Evolutionary conservation across 768 basidiomycete genomes (phyloP).

Genomic region (Auriscalpium orientale): DNA sequence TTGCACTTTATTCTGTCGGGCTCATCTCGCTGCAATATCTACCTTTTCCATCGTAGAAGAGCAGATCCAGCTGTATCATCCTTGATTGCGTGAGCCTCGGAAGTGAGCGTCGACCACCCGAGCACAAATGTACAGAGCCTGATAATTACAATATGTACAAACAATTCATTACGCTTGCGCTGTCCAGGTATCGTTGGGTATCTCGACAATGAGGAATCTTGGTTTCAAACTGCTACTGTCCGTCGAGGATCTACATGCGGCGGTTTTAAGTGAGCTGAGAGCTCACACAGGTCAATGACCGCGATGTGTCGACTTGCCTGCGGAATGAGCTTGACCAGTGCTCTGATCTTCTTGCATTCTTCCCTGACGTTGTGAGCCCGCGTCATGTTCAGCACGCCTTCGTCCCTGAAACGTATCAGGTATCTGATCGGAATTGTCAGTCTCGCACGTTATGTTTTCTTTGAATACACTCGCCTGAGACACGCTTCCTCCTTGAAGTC

Average conservation of each 20-base stretch:
- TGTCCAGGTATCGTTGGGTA: too few relatives aligned
- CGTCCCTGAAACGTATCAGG: slow-evolving; percentile 8
- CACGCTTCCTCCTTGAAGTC: slow-evolving; percentile 78
- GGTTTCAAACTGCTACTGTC: too few relatives aligned
- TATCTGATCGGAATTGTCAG: slow-evolving; percentile 7
- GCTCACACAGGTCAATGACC: background rate
- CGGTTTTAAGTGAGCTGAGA: background rate
- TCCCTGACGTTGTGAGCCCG: slow-evolving; percentile 8
- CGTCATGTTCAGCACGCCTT: slow-evolving; percentile 12
- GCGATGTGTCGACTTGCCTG: slow-evolving; percentile 5
- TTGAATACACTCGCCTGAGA: slow-evolving; percentile 34
- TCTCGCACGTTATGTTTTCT: background rate
- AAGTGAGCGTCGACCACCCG: too few relatives aligned
- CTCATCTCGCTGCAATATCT: too few relatives aligned
- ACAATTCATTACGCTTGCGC: too few relatives aligned
- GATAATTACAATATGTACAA: too few relatives aligned
- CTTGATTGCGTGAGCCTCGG: too few relatives aligned
- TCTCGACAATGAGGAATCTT: too few relatives aligned
- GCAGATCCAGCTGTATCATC: too few relatives aligned
- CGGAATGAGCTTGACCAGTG: slow-evolving; percentile 11
- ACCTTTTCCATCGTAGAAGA: too few relatives aligned
- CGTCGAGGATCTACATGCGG: background rate
- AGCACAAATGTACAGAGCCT: too few relatives aligned
- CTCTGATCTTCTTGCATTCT: slow-evolving; percentile 14
- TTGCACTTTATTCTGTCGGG: too few relatives aligned